These are phyloP conservation scores for Akanthomyces uredinophilus DNA, from an alignment of 2,329 filamentous ascomycete genomes.

Conservation along the genomic window DNA sequence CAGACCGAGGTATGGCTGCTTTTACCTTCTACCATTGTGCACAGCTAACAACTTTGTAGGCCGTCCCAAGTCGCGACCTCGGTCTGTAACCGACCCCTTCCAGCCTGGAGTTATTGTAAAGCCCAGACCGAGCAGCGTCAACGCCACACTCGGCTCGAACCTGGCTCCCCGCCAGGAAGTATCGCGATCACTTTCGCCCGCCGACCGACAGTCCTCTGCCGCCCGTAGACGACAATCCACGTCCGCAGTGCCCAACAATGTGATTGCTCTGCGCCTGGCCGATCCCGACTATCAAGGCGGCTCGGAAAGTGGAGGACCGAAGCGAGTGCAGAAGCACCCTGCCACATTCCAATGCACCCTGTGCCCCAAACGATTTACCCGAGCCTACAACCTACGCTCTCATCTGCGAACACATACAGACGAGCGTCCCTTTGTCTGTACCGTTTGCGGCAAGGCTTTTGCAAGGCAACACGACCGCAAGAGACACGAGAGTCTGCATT, in stretches of 20 bases:
- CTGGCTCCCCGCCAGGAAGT: slow-evolving; percentile 41
- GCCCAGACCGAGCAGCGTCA: slow-evolving; percentile 33
- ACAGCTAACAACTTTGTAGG: slow-evolving; percentile 24
- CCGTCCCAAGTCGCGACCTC: slow-evolving; percentile 44
- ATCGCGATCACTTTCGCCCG: slow-evolving; percentile 51
- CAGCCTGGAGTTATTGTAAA: slow-evolving; percentile 40
- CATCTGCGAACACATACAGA: slow-evolving; percentile 96
- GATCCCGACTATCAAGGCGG: slow-evolving; percentile 77
- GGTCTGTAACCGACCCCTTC: slow-evolving; percentile 57
- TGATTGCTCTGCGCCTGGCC: slow-evolving; percentile 81
- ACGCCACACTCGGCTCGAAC: slow-evolving; percentile 40
- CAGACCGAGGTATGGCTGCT: slow-evolving; percentile 56
- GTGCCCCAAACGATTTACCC: slow-evolving; percentile 92
- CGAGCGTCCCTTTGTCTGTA: slow-evolving; percentile 94
- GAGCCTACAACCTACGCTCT: slow-evolving; percentile 93
- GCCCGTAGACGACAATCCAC: slow-evolving; percentile 53
- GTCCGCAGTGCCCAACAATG: slow-evolving; percentile 56
- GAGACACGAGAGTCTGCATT: slow-evolving; percentile 91
- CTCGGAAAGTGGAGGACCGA: slow-evolving; percentile 56
- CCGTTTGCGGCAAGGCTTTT: slow-evolving; percentile 94
- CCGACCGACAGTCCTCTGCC: slow-evolving; percentile 44
- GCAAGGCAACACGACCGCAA: slow-evolving; percentile 96
- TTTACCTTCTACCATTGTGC: slow-evolving; percentile 1
- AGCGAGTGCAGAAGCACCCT: slow-evolving; percentile 94
- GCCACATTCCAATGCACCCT: slow-evolving; percentile 93